Conservation (phyloP, 2,329 filamentous ascomycete species). For the Calonectria pseudoreteaudii region DNA sequence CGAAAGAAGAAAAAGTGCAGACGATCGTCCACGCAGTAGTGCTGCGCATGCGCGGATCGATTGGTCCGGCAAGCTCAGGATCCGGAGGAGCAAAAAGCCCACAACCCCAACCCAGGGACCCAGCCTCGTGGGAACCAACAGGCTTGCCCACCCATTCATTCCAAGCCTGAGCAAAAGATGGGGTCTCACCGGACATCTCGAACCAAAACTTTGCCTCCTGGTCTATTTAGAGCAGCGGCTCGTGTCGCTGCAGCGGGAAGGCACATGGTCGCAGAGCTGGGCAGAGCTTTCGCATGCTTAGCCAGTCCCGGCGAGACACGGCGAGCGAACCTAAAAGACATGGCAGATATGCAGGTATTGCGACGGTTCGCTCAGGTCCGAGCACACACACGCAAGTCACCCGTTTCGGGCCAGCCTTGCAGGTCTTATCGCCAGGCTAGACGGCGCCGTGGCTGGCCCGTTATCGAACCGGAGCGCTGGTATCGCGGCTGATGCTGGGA, state of each 20-base stretch:
- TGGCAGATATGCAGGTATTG: neutral
- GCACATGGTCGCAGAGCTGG: slow-evolving; percentile 29
- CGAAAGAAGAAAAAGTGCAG: neutral
- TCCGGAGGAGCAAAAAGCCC: neutral
- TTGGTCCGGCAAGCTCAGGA: neutral
- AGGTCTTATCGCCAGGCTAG: neutral
- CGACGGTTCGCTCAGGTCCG: neutral
- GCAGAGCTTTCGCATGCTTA: neutral
- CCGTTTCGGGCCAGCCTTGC: slow-evolving; percentile 8
- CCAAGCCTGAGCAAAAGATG: neutral
- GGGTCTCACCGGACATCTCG: neutral
- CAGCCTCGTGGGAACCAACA: neutral
- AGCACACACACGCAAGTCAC: neutral
- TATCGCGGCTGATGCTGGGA: slow-evolving; percentile 15
- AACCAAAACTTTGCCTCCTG: slow-evolving; percentile 8
- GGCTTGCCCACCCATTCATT: slow-evolving; percentile 3
- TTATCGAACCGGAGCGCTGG: neutral
- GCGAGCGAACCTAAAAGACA: neutral
- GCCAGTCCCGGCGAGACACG: neutral
- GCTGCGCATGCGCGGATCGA: neutral
- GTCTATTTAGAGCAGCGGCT: slow-evolving; percentile 29
- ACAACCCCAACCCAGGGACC: slow-evolving; percentile 4
- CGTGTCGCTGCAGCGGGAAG: slow-evolving; percentile 36
- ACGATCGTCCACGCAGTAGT: neutral
- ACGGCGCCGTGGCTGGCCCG: slow-evolving; percentile 18